Conservation (phyloP, 169 alveolate genomes). For the Eimeria sp. region DNA sequence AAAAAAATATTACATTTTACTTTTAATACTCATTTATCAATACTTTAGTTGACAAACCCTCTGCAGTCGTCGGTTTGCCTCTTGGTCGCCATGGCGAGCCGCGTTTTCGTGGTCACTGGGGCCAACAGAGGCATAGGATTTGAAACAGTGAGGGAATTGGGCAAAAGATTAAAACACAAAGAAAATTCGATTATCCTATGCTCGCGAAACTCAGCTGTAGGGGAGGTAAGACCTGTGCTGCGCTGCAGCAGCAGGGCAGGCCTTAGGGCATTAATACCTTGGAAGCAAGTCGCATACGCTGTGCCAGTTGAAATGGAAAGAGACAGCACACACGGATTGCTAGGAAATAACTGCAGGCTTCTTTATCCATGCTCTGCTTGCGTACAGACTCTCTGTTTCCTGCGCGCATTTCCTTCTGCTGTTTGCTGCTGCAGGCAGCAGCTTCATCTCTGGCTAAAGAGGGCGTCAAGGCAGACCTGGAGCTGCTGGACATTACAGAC, state of each 20-base stretch:
- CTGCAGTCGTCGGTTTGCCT: not conserved
- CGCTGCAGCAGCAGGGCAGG: not conserved
- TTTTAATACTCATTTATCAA: not conserved
- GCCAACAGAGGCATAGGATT: slow-evolving; percentile 77
- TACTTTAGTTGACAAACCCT: not conserved
- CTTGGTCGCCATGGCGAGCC: not conserved
- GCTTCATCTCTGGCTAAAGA: slow-evolving; percentile 20
- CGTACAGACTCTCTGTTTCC: not conserved
- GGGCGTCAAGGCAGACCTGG: slow-evolving; percentile 7
- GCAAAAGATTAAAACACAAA: slow-evolving; percentile 25
- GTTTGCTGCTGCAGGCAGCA: slow-evolving; percentile 1
- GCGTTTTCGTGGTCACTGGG: slow-evolving; percentile 66
- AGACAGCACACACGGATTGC: not conserved
- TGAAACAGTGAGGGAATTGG: slow-evolving; percentile 20
- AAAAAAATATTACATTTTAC: no score
- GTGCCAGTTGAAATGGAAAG: not conserved
- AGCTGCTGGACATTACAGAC: slow-evolving; percentile 64
- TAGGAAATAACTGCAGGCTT: not conserved
- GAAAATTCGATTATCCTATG: slow-evolving; percentile 23
- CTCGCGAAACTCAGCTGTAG: slow-evolving; percentile 6
- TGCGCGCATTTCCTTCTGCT: not conserved
- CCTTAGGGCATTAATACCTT: no score
- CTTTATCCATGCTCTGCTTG: not conserved
- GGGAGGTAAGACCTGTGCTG: slow-evolving; percentile 32
- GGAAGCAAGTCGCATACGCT: not conserved